Conservation (phyloP, 495 filamentous ascomycete genomes). For the Pyrenula massariospora region DNA sequence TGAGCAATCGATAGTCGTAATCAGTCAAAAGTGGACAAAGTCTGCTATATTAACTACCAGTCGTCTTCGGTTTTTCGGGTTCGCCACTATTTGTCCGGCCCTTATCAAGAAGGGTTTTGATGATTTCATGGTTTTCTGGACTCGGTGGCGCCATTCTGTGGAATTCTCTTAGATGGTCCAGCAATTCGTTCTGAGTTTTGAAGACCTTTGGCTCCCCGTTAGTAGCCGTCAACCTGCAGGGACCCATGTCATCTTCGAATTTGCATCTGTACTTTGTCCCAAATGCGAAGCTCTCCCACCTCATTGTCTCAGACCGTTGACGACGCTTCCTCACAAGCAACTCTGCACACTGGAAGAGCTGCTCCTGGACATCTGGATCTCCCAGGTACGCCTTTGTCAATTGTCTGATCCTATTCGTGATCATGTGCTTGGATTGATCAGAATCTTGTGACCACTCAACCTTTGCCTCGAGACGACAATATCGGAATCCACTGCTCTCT, state of each 20-base stretch:
- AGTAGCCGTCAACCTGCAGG: neutral
- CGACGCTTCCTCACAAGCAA: neutral
- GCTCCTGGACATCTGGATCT: neutral
- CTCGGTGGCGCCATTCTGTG: slow-evolving; percentile 4
- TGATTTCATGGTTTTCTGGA: neutral
- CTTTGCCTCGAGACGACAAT: neutral
- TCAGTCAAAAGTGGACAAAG: too few relatives aligned
- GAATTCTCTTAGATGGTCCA: slow-evolving; percentile 3
- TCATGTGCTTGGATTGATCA: neutral
- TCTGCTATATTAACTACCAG: too few relatives aligned
- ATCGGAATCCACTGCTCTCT: neutral
- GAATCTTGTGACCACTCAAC: neutral
- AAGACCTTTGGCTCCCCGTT: neutral
- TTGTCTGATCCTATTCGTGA: neutral
- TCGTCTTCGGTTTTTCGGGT: too few relatives aligned
- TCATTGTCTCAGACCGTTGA: neutral
- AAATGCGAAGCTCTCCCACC: neutral
- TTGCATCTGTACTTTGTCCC: slow-evolving; percentile 1
- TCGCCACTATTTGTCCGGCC: neutral
- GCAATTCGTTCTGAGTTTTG: slow-evolving; percentile 2
- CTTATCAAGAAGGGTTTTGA: slow-evolving; percentile 1
- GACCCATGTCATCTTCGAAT: neutral
- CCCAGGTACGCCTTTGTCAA: neutral
- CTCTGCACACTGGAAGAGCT: neutral
- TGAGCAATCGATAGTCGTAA: too few relatives aligned